Conservation (phyloP, 306 rosid genomes). For the Adenanthera pavonina region DNA sequence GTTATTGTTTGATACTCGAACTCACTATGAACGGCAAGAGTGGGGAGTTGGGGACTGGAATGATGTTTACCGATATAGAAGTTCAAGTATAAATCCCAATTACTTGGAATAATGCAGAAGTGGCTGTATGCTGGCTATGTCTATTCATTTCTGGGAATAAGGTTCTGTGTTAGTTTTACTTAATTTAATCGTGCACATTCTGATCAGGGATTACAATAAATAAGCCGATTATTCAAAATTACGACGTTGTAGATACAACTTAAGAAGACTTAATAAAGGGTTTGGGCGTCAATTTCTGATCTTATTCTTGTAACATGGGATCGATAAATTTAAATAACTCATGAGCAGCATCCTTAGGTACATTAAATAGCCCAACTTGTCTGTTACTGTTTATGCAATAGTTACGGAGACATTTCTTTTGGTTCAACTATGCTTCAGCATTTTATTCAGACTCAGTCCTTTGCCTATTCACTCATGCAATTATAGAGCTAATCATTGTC, state of each 20-base stretch:
- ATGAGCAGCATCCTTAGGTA: background rate
- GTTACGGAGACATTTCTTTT: background rate
- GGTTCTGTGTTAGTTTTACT: conserved; percentile 1
- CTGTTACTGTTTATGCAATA: background rate
- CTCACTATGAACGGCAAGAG: background rate
- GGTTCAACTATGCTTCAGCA: conserved; percentile 18
- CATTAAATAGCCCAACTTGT: background rate
- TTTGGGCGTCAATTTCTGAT: conserved; percentile 17
- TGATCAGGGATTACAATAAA: conserved; percentile 32
- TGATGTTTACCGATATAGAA: conserved; percentile 16
- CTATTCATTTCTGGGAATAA: conserved; percentile 9
- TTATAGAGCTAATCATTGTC: conserved; percentile 5
- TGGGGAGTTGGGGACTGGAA: conserved; percentile 5
- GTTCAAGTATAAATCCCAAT: background rate
- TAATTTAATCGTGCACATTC: background rate
- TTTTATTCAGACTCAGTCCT: background rate
- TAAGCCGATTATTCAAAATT: conserved; percentile 21
- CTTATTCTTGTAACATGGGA: conserved; percentile 13
- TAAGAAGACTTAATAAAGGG: background rate
- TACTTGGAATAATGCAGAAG: background rate
- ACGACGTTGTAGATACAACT: conserved; percentile 12
- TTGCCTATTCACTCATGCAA: background rate
- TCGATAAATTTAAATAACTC: conserved; percentile 1
- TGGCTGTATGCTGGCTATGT: background rate
- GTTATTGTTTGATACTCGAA: conserved; percentile 1